Evolutionary conservation across 768 basidiomycete genomes (phyloP).

Genomic region (Sarcomyxa edulis): DNA sequence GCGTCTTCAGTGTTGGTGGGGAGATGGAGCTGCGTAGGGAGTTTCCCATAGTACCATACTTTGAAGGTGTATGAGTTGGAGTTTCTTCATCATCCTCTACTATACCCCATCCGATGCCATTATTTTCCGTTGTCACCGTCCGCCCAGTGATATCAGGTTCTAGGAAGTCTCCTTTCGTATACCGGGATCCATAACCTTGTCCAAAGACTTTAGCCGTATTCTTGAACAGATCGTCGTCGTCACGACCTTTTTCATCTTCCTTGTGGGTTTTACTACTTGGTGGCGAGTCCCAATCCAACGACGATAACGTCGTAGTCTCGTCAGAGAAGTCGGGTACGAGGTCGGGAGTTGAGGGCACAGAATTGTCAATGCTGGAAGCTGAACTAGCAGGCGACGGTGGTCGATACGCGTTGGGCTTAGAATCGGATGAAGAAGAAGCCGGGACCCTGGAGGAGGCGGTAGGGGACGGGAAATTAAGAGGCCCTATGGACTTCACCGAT

Average conservation of each 20-base stretch:
- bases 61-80: slow-evolving; percentile 26
- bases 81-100: slow-evolving; percentile 17
- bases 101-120: slow-evolving; percentile 16
- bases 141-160: slow-evolving; percentile 16
- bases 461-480: slow-evolving; percentile 2
- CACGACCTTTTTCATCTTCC: slow-evolving; percentile 17
- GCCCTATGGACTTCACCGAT: no score
- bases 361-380: neutral
- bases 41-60: no score
- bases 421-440: slow-evolving; percentile 10
- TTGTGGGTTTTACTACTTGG: slow-evolving; percentile 25
- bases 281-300: slow-evolving; percentile 51
- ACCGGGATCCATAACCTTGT: slow-evolving; percentile 13
- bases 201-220: slow-evolving; percentile 11
- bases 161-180: slow-evolving; percentile 20
- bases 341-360: slow-evolving; percentile 50
- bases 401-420: neutral
- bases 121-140: slow-evolving; percentile 25
- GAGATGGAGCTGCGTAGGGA: no score
- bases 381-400: neutral
- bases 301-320: slow-evolving; percentile 42
- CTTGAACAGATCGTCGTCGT: slow-evolving; percentile 10
- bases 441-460: neutral
- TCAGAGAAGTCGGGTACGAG: slow-evolving; percentile 59
- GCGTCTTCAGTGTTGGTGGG: no score